Evolutionary conservation across 2,329 filamentous ascomycete genomes (phyloP).

Genomic region (Davidsoniella virescens): DNA sequence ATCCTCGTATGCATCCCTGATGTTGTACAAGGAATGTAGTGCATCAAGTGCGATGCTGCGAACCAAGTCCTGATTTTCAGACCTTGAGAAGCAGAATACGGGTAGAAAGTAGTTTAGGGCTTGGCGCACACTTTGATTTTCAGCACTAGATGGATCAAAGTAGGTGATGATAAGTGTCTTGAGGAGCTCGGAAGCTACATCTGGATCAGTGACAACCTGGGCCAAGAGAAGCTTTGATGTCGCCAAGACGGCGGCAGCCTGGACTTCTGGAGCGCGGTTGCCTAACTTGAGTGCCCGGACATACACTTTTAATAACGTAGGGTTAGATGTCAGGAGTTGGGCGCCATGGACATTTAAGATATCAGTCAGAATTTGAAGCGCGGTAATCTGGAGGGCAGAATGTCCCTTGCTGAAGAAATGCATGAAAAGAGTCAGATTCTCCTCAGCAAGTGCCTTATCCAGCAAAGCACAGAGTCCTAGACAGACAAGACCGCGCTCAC

Average conservation of each 20-base stretch:
- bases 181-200: conserved; percentile 56
- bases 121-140: conserved; percentile 71
- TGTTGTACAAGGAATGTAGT: conserved; percentile 56
- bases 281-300: conserved; percentile 63
- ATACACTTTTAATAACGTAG: conserved; percentile 70
- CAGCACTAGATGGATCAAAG: conserved; percentile 69
- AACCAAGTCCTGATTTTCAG: conserved; percentile 74
- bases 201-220: conserved; percentile 54
- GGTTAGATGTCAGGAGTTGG: conserved; percentile 51
- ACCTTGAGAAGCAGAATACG: conserved; percentile 76
- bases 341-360: conserved; percentile 80
- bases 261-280: conserved; percentile 53
- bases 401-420: conserved; percentile 93
- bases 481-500: conserved; percentile 78
- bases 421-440: conserved; percentile 84
- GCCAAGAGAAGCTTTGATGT: conserved; percentile 77
- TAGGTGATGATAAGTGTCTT: conserved; percentile 73
- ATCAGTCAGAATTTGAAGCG: conserved; percentile 81
- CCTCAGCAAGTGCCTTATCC: conserved; percentile 77
- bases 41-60: conserved; percentile 55
- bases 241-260: conserved; percentile 64
- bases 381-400: conserved; percentile 73
- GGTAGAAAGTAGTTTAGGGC: conserved; percentile 86
- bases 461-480: conserved; percentile 82
- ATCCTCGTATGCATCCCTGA: conserved; percentile 57